phyloP scores from a whole-genome alignment of 441 rosid species.

The Isatis lusitanica region DNA sequence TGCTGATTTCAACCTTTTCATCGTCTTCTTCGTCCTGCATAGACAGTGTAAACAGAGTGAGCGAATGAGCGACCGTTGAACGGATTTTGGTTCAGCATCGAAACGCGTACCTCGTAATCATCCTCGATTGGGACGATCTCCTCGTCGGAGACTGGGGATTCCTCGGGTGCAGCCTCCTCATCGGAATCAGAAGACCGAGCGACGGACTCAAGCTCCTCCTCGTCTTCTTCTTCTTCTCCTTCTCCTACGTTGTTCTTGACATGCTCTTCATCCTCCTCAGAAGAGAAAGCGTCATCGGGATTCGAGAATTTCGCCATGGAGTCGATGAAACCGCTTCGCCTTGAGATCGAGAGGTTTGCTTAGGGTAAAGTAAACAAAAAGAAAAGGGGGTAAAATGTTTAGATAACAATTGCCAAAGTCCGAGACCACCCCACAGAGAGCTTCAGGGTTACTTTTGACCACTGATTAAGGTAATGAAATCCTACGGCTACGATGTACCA shows the following conservation, averaged over 20 bases:
- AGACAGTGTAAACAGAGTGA: conserved; percentile 5
- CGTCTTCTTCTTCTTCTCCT: conserved; percentile 54
- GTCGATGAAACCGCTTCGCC: neutral
- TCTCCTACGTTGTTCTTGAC: conserved; percentile 61
- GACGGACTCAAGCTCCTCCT: conserved; percentile 88
- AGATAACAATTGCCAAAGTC: neutral
- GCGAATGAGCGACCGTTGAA: neutral
- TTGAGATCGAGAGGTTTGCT: conserved; percentile 22
- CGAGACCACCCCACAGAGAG: neutral
- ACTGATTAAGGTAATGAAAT: neutral
- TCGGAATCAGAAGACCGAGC: conserved; percentile 72
- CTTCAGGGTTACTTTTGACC: conserved; percentile 15
- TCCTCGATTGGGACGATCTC: conserved; percentile 36
- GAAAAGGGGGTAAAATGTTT: neutral
- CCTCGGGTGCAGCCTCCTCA: conserved; percentile 45
- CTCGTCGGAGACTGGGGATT: conserved; percentile 21
- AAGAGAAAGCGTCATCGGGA: conserved; percentile 65
- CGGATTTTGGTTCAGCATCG: neutral
- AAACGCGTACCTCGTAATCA: conserved; percentile 48
- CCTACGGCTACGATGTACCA: conserved; percentile 13
- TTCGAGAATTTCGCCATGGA: conserved; percentile 55
- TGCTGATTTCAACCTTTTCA: conserved; percentile 54
- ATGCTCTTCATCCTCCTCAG: conserved; percentile 70
- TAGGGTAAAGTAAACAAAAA: neutral
- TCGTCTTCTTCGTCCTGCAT: conserved; percentile 55